Percentiles rank a stretch among this genome's conserved stretches.
phyloP scores from a whole-genome alignment of 768 basidiomycete species.

The Naganishia antarctica region DNA sequence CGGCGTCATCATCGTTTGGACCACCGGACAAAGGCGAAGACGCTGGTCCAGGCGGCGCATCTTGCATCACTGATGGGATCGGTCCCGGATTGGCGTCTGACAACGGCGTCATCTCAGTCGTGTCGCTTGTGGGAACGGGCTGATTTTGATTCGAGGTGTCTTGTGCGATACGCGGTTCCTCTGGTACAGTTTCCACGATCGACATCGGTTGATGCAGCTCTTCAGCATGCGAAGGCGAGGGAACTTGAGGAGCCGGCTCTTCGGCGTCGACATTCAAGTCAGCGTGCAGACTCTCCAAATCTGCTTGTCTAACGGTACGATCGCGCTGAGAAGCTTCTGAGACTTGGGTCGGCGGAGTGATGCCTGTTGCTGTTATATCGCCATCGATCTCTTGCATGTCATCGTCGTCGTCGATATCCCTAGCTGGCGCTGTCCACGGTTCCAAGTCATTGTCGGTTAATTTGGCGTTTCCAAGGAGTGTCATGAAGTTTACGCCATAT shows the following conservation, averaged over 20 bases:
- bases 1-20: constrained; percentile 1
- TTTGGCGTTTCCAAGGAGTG: constrained; percentile 26
- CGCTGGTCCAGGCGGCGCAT: not conserved
- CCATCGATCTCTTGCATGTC: constrained; percentile 17
- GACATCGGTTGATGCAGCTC: not conserved
- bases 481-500: constrained; percentile 32
- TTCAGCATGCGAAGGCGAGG: not conserved
- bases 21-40: not conserved
- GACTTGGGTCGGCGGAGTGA: constrained; percentile 17
- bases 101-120: not conserved
- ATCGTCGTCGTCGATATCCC: constrained; percentile 4
- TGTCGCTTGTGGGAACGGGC: not conserved
- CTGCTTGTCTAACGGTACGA: constrained; percentile 14
- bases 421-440: constrained; percentile 33
- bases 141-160: not conserved
- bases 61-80: not conserved
- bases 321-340: constrained; percentile 11
- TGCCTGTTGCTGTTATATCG: constrained; percentile 6
- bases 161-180: not conserved
- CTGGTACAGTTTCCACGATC: not conserved
- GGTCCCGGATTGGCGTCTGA: not conserved
- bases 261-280: not conserved
- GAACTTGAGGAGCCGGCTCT: not conserved
- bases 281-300: not conserved
- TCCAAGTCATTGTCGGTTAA: constrained; percentile 31